These are phyloP conservation scores for Hyphopichia buzzinii DNA, from an alignment of 1,139 yeast species.

Conservation along the genomic window DNA sequence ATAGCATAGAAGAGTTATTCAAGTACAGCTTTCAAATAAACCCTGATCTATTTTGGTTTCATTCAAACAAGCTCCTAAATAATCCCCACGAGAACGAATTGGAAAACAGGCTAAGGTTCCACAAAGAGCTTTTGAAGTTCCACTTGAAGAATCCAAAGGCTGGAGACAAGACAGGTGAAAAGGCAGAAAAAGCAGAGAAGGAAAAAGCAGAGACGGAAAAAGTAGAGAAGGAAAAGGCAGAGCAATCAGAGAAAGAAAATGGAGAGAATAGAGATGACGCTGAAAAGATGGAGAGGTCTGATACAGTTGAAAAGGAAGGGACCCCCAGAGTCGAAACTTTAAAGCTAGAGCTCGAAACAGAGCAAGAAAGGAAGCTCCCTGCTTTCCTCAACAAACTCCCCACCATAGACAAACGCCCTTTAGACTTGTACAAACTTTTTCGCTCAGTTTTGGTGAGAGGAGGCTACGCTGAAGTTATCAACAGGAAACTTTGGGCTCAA, in stretches of 20 bases:
- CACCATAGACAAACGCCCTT: conserved; percentile 53
- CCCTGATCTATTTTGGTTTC: conserved; percentile 54
- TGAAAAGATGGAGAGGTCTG: too few species aligned
- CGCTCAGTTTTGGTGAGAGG: conserved; percentile 55
- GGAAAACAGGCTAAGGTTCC: conserved; percentile 27
- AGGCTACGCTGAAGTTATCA: conserved; percentile 55
- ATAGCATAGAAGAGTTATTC: conserved; percentile 38
- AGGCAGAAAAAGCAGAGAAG: background rate
- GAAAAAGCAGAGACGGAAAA: too few species aligned
- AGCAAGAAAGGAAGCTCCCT: conserved; percentile 9
- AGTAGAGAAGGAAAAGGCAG: too few species aligned
- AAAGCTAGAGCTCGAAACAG: background rate
- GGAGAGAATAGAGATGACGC: too few species aligned
- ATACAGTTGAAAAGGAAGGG: too few species aligned
- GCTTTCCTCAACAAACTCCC: conserved; percentile 32
- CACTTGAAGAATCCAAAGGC: conserved; percentile 1
- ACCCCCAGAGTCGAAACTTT: background rate
- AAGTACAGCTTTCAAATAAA: conserved; percentile 27
- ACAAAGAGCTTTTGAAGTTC: conserved; percentile 22
- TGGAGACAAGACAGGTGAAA: background rate
- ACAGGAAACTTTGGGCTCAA: conserved; percentile 59
- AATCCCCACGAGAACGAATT: conserved; percentile 31
- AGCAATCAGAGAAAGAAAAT: too few species aligned
- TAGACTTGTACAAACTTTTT: conserved; percentile 54
- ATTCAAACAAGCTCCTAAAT: conserved; percentile 40